Percentiles rank a stretch among this genome's conserved stretches.
phyloP scores from a whole-genome alignment of 176 grass and related monocot species.

The Sorghum bicolor region Sorghum_bicolor_NCBIv3 NC_012870.2:72981001-72981500 shows the following conservation, averaged over 20 bases:
- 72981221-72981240: not conserved
- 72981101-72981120: not conserved
- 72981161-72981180: not conserved
- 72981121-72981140: not conserved
- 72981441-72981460: conserved; percentile 9
- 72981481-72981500: conserved; percentile 10
- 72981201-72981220: not conserved
- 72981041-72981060: no score
- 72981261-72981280: conserved; percentile 19
- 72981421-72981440: conserved; percentile 25
- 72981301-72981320: conserved; percentile 20
- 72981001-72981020: not conserved
- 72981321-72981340: conserved; percentile 12
- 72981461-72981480: conserved; percentile 7
- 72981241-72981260: not conserved
- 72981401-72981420: not conserved
- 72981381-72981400: conserved; percentile 12
- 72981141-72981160: no score
- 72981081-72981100: not conserved
- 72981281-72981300: conserved; percentile 8
- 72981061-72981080: no score
- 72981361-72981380: not conserved
- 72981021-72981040: not conserved
- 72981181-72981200: not conserved
- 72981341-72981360: not conserved